Percentiles rank a stretch among this genome's conserved stretches.
These are phyloP conservation scores for Fennellomyces sp. DNA, from an alignment of 371 early-diverging fungal species.

Conservation along the genomic window DNA sequence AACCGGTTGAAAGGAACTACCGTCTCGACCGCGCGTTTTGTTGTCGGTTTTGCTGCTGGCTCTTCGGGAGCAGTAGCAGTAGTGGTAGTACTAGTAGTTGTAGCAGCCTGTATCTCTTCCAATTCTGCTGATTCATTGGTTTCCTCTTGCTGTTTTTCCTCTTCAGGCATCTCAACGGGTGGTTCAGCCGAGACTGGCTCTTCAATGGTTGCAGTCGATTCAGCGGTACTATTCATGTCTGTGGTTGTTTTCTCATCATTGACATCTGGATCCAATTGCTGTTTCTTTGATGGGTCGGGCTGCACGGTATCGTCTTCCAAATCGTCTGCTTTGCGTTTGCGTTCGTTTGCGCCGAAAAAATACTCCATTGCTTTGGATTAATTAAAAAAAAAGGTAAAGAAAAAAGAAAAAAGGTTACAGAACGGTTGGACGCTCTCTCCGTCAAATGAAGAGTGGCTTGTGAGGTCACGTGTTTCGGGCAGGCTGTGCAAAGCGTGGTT, in stretches of 20 bases:
- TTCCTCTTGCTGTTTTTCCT: not conserved
- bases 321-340: slow-evolving; percentile 16
- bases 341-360: not conserved
- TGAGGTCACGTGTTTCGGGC: too few relatives aligned
- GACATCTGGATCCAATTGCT: not conserved
- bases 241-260: not conserved
- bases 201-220: not conserved
- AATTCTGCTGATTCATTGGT: not conserved
- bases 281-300: slow-evolving; percentile 6
- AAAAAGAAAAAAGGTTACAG: not conserved
- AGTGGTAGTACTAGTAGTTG: not conserved
- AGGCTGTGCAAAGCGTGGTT: too few relatives aligned
- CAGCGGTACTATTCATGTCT: too few relatives aligned
- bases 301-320: not conserved
- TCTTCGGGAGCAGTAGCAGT: not conserved
- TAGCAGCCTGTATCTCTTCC: not conserved
- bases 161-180: not conserved
- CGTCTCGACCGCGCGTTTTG: slow-evolving; percentile 13
- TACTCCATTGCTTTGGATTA: slow-evolving; percentile 5
- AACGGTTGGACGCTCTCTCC: too few relatives aligned
- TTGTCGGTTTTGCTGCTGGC: not conserved
- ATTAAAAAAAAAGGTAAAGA: not conserved
- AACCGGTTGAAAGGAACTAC: slow-evolving; percentile 59
- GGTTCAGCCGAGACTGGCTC: not conserved
- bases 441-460: too few relatives aligned